These are phyloP conservation scores for Obba rivulosa DNA, from an alignment of 768 basidiomycete genomes.

Conservation along the genomic window DNA sequence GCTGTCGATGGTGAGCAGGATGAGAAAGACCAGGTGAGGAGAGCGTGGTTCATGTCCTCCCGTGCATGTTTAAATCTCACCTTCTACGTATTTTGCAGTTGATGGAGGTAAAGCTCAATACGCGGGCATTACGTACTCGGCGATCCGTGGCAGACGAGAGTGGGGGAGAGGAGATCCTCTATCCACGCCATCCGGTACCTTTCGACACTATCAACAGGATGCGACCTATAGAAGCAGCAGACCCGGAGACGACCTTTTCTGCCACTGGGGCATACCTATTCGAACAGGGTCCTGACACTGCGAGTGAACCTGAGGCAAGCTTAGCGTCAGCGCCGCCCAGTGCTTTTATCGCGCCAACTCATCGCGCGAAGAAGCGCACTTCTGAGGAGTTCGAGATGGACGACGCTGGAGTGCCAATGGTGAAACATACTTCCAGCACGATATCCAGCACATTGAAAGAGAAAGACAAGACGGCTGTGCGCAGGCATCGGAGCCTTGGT, in stretches of 20 bases:
- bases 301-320: too few species aligned
- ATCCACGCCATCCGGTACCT: constrained; percentile 56
- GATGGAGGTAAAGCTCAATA: constrained; percentile 36
- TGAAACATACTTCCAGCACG: constrained; percentile 38
- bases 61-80: constrained; percentile 3
- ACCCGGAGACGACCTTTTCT: constrained; percentile 20
- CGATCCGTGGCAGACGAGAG: constrained; percentile 78
- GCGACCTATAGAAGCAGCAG: not conserved
- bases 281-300: not conserved
- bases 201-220: constrained; percentile 3
- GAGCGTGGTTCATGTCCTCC: constrained; percentile 13
- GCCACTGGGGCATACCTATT: constrained; percentile 9
- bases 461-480: constrained; percentile 42
- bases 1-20: constrained; percentile 77
- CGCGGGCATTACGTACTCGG: constrained; percentile 49
- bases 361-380: constrained; percentile 66
- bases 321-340: constrained; percentile 50
- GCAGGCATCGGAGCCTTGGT: constrained; percentile 72
- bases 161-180: constrained; percentile 86
- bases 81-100: constrained; percentile 25
- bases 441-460: constrained; percentile 29
- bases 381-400: constrained; percentile 84
- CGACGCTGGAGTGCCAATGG: constrained; percentile 54
- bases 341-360: constrained; percentile 48
- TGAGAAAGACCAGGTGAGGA: constrained; percentile 57